Conservation (phyloP, 176 grass and related monocot genomes). For the Carex pumila region DNA sequence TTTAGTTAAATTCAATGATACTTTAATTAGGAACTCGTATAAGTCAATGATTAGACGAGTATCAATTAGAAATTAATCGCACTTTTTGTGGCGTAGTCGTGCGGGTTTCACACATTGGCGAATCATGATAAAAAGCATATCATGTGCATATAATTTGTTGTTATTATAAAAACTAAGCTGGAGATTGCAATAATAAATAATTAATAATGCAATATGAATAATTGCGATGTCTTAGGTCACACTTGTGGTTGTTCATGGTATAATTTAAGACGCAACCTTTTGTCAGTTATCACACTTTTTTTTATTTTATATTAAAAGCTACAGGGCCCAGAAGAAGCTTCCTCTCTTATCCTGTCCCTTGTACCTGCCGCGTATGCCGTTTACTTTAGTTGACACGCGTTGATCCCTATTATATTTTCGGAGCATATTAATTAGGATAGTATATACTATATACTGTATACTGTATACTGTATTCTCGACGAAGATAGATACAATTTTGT, state of each 20-base stretch:
- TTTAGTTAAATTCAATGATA: no score
- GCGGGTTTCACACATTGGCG: no score
- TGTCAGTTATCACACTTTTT: background rate
- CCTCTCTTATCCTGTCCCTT: background rate
- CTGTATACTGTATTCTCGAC: no score
- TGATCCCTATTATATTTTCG: background rate
- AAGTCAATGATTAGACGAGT: background rate
- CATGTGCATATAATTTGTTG: conserved; percentile 4
- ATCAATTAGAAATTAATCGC: background rate
- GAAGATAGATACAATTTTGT: no score
- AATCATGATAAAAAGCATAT: conserved; percentile 12
- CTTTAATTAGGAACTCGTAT: background rate
- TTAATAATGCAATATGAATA: background rate
- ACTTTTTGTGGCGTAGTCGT: background rate
- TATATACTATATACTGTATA: no score
- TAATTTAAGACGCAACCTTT: background rate
- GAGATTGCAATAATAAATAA: background rate
- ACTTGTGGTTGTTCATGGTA: background rate
- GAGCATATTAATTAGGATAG: background rate
- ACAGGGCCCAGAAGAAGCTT: background rate
- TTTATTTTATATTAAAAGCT: background rate
- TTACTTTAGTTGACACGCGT: background rate
- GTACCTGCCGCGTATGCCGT: background rate
- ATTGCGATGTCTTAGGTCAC: background rate
- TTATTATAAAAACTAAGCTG: conserved; percentile 6